Base-by-base conservation (phyloP, 2,329 filamentous ascomycete genomes). In the Pseudocercospora fijiensis region DNA sequence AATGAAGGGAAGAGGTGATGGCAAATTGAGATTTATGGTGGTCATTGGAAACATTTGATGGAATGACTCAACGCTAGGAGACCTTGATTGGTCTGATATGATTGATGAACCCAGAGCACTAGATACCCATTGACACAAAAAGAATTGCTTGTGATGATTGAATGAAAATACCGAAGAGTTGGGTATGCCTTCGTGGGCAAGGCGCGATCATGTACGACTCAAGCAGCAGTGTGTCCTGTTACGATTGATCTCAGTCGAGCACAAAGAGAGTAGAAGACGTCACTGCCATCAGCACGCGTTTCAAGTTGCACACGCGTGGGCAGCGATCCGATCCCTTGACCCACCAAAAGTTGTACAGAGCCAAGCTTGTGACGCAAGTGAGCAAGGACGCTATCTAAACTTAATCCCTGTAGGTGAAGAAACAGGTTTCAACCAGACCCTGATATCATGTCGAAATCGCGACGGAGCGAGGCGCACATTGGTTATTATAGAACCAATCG, bases 1-100 rank as follows among this genome's bases (percentile, higher is more conserved):
- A 69, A 73, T 68, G 69, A 76, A 72, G 74, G 78, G 71, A 74
- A 78, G 65, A 71, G 81, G 76, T 4, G 82, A 84, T 64, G 81
- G 82, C 3, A 80, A 79, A 67, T 74, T 86, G 73, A 76, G 84
- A 72, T 86, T 86, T 67, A 85, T 85, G 83, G 83, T 86, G 58
- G 84, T 86, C 16, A 83, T 86, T 74, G 84, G 84, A 66, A 84
- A 82, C 74, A 72, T 79, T 52, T 79, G 67, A 75, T 56, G 49
- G 13, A n/a, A 1, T 41, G 37, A 41, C 9, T n/a, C 16, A 41
- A 2, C 18, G 13, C 13, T 13, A 41, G 37, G 37, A 41, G 37
- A n/a, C 18, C 37, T 41, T 41, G 37, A 6, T 18, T 41, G 37
- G 37, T 5, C 37, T 4, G 13, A n/a, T 6, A 41, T 41, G 37